These are phyloP conservation scores for Lentinus tigrinus DNA, from an alignment of 768 basidiomycete species.

Conservation along the genomic window DNA sequence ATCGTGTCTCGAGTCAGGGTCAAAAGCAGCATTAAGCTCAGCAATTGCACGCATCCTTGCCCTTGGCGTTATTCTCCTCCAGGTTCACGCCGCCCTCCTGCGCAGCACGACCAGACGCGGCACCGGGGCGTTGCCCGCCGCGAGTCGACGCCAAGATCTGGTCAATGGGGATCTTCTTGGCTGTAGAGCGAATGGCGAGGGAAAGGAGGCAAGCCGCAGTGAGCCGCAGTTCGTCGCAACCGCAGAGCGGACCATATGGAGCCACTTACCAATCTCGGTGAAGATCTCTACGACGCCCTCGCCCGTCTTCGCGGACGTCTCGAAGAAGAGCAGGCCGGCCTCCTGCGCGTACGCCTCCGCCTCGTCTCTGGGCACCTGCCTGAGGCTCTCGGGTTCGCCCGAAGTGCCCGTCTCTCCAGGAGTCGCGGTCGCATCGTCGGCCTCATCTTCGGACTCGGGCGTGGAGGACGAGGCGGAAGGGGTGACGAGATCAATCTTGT, in stretches of 20 bases:
- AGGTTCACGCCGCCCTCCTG: conserved; percentile 67
- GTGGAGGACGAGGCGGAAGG: conserved; percentile 51
- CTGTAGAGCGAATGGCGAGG: conserved; percentile 32
- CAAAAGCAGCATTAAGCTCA: conserved; percentile 36
- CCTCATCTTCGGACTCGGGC: conserved; percentile 82
- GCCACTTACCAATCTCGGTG: conserved; percentile 87
- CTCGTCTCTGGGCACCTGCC: conserved; percentile 93
- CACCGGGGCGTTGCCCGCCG: conserved; percentile 60
- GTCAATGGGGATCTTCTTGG: conserved; percentile 90
- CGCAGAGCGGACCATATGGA: neutral
- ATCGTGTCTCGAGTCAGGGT: neutral
- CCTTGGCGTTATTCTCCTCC: conserved; percentile 62
- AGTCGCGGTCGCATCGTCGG: conserved; percentile 89
- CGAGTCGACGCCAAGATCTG: conserved; percentile 87
- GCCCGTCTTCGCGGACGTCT: conserved; percentile 96
- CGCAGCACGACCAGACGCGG: conserved; percentile 48
- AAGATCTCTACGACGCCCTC: conserved; percentile 96
- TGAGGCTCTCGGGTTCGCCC: conserved; percentile 65
- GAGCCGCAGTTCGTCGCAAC: conserved; percentile 4
- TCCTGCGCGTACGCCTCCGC: conserved; percentile 96
- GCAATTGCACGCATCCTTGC: conserved; percentile 81
- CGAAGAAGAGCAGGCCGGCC: conserved; percentile 92
- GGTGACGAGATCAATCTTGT: conserved; percentile 92
- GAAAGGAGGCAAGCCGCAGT: neutral
- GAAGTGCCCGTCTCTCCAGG: conserved; percentile 61